Evolutionary conservation across 331 rosid genomes (phyloP).

Genomic region (Quercus lobata): DNA sequence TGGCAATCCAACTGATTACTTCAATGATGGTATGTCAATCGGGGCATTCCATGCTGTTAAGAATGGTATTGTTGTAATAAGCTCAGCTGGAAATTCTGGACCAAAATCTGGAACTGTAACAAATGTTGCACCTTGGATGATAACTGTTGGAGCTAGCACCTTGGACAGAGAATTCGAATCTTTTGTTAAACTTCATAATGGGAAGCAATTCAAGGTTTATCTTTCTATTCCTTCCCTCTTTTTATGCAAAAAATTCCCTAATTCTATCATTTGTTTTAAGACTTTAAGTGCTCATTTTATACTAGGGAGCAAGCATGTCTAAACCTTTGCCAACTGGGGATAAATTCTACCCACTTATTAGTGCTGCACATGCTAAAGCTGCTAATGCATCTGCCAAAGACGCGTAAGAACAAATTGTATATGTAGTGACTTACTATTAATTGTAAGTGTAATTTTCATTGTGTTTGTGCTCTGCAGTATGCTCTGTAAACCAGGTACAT

Average conservation of each 20-base stretch:
- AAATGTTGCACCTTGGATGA: slow-evolving; percentile 65
- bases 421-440: neutral
- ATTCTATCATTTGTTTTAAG: neutral
- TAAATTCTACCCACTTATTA: slow-evolving; percentile 49
- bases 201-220: slow-evolving; percentile 36
- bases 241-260: neutral
- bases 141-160: slow-evolving; percentile 74
- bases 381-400: slow-evolving; percentile 7
- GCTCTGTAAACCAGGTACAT: slow-evolving; percentile 33
- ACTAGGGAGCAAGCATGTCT: slow-evolving; percentile 58
- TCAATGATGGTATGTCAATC: slow-evolving; percentile 29
- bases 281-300: neutral
- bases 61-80: slow-evolving; percentile 42
- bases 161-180: slow-evolving; percentile 55
- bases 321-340: slow-evolving; percentile 24
- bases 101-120: slow-evolving; percentile 27
- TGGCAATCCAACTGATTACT: neutral
- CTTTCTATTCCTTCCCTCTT: neutral
- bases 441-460: neutral
- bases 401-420: slow-evolving; percentile 38
- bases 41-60: slow-evolving; percentile 62
- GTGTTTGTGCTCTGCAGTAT: slow-evolving; percentile 19
- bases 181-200: slow-evolving; percentile 40
- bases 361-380: slow-evolving; percentile 35
- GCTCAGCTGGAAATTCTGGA: slow-evolving; percentile 65